Evolutionary conservation across 306 rosid species (phyloP).

Genomic region (Canavalia gladiata): DNA sequence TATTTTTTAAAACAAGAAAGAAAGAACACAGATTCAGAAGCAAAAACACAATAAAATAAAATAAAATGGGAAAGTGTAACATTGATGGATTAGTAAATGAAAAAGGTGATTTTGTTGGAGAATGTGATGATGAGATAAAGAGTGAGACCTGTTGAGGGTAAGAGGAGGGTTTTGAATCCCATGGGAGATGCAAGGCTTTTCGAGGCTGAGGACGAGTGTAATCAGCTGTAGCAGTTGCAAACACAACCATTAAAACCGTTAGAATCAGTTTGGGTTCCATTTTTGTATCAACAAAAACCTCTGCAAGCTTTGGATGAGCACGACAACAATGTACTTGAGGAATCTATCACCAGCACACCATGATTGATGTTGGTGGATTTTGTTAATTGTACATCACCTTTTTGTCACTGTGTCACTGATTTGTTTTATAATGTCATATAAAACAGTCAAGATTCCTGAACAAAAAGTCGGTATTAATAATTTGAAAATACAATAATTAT

Average conservation of each 20-base stretch:
- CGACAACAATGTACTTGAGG: slow-evolving; percentile 48
- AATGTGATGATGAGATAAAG: background rate
- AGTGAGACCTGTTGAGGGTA: slow-evolving; percentile 77
- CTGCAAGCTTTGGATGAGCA: slow-evolving; percentile 47
- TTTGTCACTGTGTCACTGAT: slow-evolving; percentile 35
- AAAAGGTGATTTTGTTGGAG: slow-evolving; percentile 22
- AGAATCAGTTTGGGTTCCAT: slow-evolving; percentile 60
- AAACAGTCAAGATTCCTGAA: no score
- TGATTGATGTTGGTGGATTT: slow-evolving; percentile 47
- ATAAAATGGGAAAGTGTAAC: background rate
- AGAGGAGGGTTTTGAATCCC: slow-evolving; percentile 59
- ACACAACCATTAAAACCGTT: slow-evolving; percentile 43
- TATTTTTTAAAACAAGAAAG: background rate
- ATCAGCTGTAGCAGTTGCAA: slow-evolving; percentile 53
- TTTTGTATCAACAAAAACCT: background rate
- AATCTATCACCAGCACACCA: slow-evolving; percentile 22
- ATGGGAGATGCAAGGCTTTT: slow-evolving; percentile 68
- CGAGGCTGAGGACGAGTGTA: slow-evolving; percentile 90
- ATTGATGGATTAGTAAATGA: slow-evolving; percentile 16
- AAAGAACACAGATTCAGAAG: slow-evolving; percentile 30
- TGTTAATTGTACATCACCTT: slow-evolving; percentile 22
- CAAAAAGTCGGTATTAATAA: no score
- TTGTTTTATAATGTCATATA: background rate
- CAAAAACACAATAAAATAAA: slow-evolving; percentile 19
- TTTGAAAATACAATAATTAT: no score